Conservation (phyloP, 2,329 filamentous ascomycete genomes). For the Colletotrichum sp. region DNA sequence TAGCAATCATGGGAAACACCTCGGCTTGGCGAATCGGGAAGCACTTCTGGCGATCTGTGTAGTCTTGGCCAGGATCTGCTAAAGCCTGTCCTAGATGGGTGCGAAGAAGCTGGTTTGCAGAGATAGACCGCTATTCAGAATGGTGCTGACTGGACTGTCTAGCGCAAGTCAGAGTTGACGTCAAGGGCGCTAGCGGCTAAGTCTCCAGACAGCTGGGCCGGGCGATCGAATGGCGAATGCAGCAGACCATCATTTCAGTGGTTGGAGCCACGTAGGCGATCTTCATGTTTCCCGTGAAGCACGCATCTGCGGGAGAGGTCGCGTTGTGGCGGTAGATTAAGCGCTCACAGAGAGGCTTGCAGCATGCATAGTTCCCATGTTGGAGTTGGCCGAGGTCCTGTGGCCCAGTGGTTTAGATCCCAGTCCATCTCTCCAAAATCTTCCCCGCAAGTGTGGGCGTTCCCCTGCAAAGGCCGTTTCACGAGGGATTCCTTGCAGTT, state of each 20-base stretch:
- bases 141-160: neutral
- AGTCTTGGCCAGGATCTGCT: neutral
- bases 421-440: neutral
- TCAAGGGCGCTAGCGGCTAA: conserved; percentile 8
- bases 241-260: neutral
- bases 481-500: neutral
- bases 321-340: conserved; percentile 5
- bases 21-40: neutral
- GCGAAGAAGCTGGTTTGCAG: neutral
- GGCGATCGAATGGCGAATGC: neutral
- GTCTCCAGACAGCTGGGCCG: neutral
- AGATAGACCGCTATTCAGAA: neutral
- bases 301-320: neutral
- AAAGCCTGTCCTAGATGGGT: neutral
- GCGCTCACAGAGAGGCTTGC: neutral
- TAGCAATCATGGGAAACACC: neutral
- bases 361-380: neutral
- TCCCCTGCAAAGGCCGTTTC: conserved; percentile 9
- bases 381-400: neutral
- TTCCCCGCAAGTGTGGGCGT: neutral
- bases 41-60: neutral
- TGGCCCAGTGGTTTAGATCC: neutral
- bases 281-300: neutral
- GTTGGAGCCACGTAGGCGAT: conserved; percentile 22
- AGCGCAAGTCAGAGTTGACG: neutral